A percentile compares a stretch with the other conserved stretches of the same genome.
Evolutionary conservation across 148 eudicot genomes (phyloP).

Genomic region (Heliosperma pusillum): DNA sequence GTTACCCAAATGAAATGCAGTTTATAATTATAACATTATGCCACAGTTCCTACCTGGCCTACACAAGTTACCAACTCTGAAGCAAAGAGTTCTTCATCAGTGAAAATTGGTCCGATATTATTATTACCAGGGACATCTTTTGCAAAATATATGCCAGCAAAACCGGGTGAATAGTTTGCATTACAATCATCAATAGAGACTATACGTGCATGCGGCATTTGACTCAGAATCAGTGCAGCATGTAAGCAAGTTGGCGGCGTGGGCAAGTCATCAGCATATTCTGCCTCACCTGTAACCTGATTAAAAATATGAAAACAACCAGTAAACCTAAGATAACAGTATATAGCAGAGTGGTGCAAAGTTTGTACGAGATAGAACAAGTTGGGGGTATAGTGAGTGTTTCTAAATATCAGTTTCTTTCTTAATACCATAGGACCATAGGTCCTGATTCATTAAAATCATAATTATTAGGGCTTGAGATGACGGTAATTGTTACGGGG

Average conservation of each 20-base stretch:
- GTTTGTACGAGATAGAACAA: not conserved
- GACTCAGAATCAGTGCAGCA: slow-evolving; percentile 80
- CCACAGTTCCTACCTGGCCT: slow-evolving; percentile 61
- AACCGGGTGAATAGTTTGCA: slow-evolving; percentile 73
- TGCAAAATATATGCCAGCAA: slow-evolving; percentile 75
- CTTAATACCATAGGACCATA: not conserved
- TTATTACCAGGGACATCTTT: slow-evolving; percentile 81
- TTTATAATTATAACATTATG: not conserved
- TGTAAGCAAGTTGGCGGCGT: slow-evolving; percentile 78
- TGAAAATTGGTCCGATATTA: slow-evolving; percentile 62
- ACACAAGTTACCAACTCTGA: slow-evolving; percentile 90
- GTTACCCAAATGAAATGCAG: not conserved
- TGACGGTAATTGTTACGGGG: too few species aligned
- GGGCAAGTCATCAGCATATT: slow-evolving; percentile 84
- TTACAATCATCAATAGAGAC: slow-evolving; percentile 71
- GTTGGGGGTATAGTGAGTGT: not conserved
- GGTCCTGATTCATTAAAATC: not conserved
- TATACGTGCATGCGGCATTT: slow-evolving; percentile 94
- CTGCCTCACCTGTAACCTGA: slow-evolving; percentile 96
- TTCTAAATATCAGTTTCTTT: not conserved
- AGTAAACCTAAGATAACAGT: not conserved
- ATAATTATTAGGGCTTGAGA: not conserved
- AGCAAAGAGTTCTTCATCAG: slow-evolving; percentile 93
- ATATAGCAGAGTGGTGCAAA: not conserved
- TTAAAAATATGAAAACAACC: not conserved